Percentiles rank a stretch among this genome's conserved stretches.
Evolutionary conservation across 331 rosid species (phyloP).

Genomic region (Quercus tomentella): DNA sequence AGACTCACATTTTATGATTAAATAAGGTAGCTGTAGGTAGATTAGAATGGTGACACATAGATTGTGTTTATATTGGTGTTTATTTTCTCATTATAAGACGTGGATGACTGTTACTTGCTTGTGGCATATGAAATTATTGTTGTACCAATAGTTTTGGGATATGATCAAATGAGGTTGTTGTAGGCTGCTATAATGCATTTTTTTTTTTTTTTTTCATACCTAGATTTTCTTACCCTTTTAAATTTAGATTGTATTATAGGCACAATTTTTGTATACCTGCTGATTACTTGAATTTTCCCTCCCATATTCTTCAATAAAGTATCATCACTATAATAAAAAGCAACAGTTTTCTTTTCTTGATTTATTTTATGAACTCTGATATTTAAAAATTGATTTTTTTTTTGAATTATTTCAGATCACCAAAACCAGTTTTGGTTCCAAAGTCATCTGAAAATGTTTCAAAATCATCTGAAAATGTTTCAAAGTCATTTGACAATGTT

Average conservation of each 20-base stretch:
- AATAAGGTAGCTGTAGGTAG: background rate
- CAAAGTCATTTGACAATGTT: conserved; percentile 17
- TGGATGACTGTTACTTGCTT: background rate
- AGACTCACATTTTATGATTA: background rate
- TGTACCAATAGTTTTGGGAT: background rate
- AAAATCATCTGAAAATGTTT: conserved; percentile 33
- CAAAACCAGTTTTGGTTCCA: conserved; percentile 28
- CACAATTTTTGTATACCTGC: background rate
- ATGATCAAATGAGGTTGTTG: background rate
- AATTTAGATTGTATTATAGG: background rate
- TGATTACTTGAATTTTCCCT: background rate
- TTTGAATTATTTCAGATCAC: conserved; percentile 43
- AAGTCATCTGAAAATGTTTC: conserved; percentile 27
- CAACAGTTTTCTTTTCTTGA: no score
- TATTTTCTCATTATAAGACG: background rate
- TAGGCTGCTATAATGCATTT: background rate
- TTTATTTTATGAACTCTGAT: background rate
- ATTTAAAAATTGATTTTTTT: background rate
- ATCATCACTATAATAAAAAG: background rate
- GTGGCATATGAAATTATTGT: background rate
- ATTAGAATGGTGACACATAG: background rate
- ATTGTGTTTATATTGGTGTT: background rate
- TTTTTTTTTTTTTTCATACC: background rate
- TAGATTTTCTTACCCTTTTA: background rate
- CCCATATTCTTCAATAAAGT: background rate